Evolutionary conservation across 768 basidiomycete species (phyloP), one percentile per base, ranked within the genome.

Genomic region (Chiua virens): DNA sequence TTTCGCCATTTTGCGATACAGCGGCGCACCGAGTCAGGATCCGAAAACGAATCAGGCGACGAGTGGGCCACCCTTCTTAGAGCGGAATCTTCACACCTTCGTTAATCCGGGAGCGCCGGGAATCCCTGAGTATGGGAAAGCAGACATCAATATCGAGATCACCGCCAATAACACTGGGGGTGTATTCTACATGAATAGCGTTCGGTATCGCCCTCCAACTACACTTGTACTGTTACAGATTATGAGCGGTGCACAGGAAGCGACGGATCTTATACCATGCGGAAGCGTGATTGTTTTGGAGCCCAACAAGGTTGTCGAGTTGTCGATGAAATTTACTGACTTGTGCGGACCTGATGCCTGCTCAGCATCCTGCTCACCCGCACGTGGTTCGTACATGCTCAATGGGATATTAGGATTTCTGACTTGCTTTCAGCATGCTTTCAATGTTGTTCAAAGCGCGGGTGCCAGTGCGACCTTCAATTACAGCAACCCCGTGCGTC

Each of bases 1-100:
- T 61, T 80, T 77, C 11, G 83, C 79, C 2, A 80, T 82, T 41
- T 64, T 82, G 8, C 73, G 77, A 13, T 83, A 83, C 59, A 51
- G 36, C 11, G 78, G 78, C 17, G 79, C 77, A 1, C 53, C 68
- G 1, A 36, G 15, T 13, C 54, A 53, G 21, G 66, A 80, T 34
- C 80, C 81, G 1, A 73, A 68, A 0, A 74, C 73, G 2, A 63
- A 47, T 3, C 63, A 70, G 7, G 57, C 65, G 2, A n/a, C 47
- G 4, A 54, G 56, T 42, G 27, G 54, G 0, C 60, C n/a, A n/a
- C n/a, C n/a, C 8, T 55, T 77, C 25, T 27, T 60, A 15, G 76
- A 76, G 48, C 56, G 59, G 2, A 53, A 67, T 21, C 45, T 71
- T 3, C 60, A 66, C 8, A 30, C 66, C 1, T 51, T 66, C 5